These are phyloP conservation scores for Arthrobotrys sinensis DNA, from an alignment of 2,329 filamentous ascomycete genomes.

Conservation along the genomic window DNA sequence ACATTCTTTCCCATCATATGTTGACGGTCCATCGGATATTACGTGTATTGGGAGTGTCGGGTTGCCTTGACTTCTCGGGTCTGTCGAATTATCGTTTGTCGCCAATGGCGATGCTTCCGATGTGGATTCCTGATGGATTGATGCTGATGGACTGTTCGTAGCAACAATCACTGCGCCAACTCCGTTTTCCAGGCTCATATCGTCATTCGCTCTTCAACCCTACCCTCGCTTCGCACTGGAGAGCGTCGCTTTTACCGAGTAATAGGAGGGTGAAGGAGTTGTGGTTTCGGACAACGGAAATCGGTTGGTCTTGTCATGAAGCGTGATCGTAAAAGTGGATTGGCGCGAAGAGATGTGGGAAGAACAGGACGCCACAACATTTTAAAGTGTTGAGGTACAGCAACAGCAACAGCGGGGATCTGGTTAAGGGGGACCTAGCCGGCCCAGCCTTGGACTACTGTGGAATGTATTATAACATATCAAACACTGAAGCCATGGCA, in stretches of 20 bases:
- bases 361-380: constrained; percentile 17
- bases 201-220: constrained; percentile 12
- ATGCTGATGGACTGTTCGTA: neutral
- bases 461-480: too few species aligned
- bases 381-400: constrained; percentile 21
- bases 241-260: neutral
- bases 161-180: neutral
- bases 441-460: too few species aligned
- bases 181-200: constrained; percentile 33
- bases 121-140: neutral
- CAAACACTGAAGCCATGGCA: too few species aligned
- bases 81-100: constrained; percentile 8
- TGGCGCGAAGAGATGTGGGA: constrained; percentile 22
- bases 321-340: neutral
- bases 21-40: neutral
- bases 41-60: constrained; percentile 15
- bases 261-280: neutral
- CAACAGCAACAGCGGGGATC: neutral
- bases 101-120: neutral
- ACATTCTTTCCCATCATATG: neutral
- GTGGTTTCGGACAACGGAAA: neutral
- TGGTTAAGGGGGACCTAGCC: neutral
- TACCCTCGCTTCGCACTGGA: neutral
- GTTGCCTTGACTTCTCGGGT: neutral
- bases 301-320: neutral